phyloP scores from a whole-genome alignment of 2,329 filamentous ascomycete genomes.

The Fusarium bactridioides region DNA sequence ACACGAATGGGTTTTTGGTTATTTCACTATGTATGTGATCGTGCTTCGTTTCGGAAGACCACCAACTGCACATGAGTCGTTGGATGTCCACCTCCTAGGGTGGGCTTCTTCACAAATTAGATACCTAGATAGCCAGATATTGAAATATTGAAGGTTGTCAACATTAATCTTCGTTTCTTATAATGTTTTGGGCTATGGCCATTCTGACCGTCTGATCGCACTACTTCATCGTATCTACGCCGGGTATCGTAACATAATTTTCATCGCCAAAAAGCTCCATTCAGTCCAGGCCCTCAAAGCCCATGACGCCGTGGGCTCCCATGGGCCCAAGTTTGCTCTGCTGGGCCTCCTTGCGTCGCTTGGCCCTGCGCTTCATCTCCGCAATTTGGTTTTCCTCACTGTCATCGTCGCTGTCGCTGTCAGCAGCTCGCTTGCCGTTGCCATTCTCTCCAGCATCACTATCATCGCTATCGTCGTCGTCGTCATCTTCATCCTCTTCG shows the following conservation, averaged over 20 bases:
- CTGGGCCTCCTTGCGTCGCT: slow-evolving; percentile 54
- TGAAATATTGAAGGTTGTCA: slow-evolving; percentile 11
- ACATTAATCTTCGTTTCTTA: neutral
- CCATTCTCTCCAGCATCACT: slow-evolving; percentile 53
- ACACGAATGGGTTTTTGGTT: slow-evolving; percentile 24
- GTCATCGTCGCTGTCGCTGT: slow-evolving; percentile 57
- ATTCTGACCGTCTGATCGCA: neutral
- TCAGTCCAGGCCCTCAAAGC: slow-evolving; percentile 58
- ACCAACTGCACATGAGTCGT: slow-evolving; percentile 32
- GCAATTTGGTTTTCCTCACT: slow-evolving; percentile 47
- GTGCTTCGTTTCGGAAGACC: slow-evolving; percentile 31
- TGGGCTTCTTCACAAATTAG: slow-evolving; percentile 18
- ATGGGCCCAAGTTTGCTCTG: slow-evolving; percentile 56
- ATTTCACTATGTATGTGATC: slow-evolving; percentile 22
- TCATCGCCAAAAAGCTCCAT: neutral
- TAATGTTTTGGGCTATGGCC: neutral
- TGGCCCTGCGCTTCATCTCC: slow-evolving; percentile 56
- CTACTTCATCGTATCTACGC: neutral
- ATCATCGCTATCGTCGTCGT: slow-evolving; percentile 55
- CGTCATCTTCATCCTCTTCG: slow-evolving; percentile 51
- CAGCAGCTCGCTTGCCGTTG: slow-evolving; percentile 57
- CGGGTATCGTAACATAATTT: slow-evolving; percentile 29
- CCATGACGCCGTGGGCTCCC: slow-evolving; percentile 61
- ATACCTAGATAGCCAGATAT: slow-evolving; percentile 15
- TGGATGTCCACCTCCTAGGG: slow-evolving; percentile 33